Evolutionary conservation across 441 rosid species (phyloP).

Genomic region (Pelargonium myrrhifolium): DNA sequence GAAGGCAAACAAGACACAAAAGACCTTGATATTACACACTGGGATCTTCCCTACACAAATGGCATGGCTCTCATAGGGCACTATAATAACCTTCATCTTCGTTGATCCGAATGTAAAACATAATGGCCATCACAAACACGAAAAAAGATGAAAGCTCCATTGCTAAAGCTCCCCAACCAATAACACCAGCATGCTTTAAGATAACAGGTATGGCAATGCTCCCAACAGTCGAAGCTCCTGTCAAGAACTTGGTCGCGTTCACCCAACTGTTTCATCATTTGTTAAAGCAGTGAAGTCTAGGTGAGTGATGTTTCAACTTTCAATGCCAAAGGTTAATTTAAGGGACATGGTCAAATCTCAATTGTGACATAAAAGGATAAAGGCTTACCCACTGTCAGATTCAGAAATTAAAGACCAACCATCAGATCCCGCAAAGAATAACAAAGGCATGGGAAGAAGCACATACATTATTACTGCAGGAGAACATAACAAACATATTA

Average conservation of each 20-base stretch:
- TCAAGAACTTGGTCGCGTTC: constrained; percentile 81
- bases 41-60: not conserved
- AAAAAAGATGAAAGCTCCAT: constrained; percentile 75
- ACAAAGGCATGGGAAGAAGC: constrained; percentile 89
- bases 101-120: constrained; percentile 48
- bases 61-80: constrained; percentile 29
- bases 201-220: constrained; percentile 88
- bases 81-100: constrained; percentile 44
- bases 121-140: constrained; percentile 55
- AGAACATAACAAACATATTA: no score
- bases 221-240: constrained; percentile 86
- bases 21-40: not conserved
- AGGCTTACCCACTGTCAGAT: constrained; percentile 49
- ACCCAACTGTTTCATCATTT: constrained; percentile 49
- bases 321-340: not conserved
- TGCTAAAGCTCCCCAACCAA: constrained; percentile 86
- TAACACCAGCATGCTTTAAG: constrained; percentile 81
- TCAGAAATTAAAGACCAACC: constrained; percentile 49
- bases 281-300: not conserved
- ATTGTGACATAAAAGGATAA: constrained; percentile 3
- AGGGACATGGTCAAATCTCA: constrained; percentile 2
- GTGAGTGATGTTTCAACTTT: not conserved
- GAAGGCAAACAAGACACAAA: not conserved
- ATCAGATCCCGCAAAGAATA: constrained; percentile 76
- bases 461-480: constrained; percentile 75